A percentile compares a stretch with the other conserved stretches of the same genome.
phyloP scores from a whole-genome alignment of 2,329 filamentous ascomycete species.

The Phyllachora maydis region DNA sequence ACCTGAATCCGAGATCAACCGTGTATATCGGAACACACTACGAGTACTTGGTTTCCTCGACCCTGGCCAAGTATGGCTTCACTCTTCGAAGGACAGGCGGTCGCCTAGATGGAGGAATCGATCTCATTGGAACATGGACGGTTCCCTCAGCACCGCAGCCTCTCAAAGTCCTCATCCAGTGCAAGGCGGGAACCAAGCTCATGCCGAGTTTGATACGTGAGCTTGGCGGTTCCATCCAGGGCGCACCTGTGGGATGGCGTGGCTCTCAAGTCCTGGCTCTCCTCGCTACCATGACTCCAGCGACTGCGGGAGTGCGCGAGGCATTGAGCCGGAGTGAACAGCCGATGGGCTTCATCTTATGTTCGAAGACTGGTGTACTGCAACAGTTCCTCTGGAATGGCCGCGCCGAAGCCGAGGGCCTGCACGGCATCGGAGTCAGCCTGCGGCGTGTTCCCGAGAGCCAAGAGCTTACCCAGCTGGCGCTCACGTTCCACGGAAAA shows the following conservation, averaged over 20 bases:
- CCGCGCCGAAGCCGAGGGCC: no score
- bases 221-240: slow-evolving; percentile 57
- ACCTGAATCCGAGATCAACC: slow-evolving; percentile 32
- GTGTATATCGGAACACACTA: slow-evolving; percentile 56
- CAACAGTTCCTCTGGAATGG: slow-evolving; percentile 57
- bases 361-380: slow-evolving; percentile 33
- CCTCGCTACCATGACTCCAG: slow-evolving; percentile 44
- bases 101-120: slow-evolving; percentile 48
- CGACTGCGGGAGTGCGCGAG: slow-evolving; percentile 62
- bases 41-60: slow-evolving; percentile 45
- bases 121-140: slow-evolving; percentile 51
- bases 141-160: slow-evolving; percentile 22
- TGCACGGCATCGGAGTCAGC: no score
- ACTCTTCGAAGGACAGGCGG: slow-evolving; percentile 43
- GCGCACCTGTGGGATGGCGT: slow-evolving; percentile 55
- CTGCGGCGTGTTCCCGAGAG: no score
- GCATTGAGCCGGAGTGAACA: slow-evolving; percentile 44
- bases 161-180: slow-evolving; percentile 37
- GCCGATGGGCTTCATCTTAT: slow-evolving; percentile 53
- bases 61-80: slow-evolving; percentile 41
- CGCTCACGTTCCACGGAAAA: no score
- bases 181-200: slow-evolving; percentile 38
- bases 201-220: slow-evolving; percentile 48
- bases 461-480: no score
- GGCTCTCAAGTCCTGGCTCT: slow-evolving; percentile 45